Conservation (phyloP, 495 filamentous ascomycete species). For the Penicillium malachiteum region DNA sequence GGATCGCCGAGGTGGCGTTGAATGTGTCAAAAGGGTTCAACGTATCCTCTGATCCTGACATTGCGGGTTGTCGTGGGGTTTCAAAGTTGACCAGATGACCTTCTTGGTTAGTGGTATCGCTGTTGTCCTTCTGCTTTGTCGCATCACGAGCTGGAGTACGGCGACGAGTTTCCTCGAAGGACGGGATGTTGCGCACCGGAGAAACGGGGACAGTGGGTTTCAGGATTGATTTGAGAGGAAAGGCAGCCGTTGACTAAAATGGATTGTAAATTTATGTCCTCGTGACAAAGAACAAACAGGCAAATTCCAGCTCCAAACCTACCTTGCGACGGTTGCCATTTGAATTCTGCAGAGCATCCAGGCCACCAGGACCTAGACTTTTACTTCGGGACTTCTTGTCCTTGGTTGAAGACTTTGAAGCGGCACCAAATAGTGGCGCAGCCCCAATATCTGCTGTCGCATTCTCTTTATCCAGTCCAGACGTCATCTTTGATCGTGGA, state of each 20-base stretch:
- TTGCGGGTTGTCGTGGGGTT: slow-evolving; percentile 34
- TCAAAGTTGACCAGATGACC: slow-evolving; percentile 50
- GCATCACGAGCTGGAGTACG: slow-evolving; percentile 36
- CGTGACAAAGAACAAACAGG: slow-evolving; percentile 3
- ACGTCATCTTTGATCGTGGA: slow-evolving; percentile 49
- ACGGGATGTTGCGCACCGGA: slow-evolving; percentile 58
- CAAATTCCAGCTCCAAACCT: slow-evolving; percentile 23
- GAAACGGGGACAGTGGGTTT: slow-evolving; percentile 75
- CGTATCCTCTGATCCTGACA: slow-evolving; percentile 37
- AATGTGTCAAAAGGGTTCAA: slow-evolving; percentile 60
- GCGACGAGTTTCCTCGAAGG: slow-evolving; percentile 47
- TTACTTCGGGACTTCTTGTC: slow-evolving; percentile 86
- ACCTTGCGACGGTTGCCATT: slow-evolving; percentile 82
- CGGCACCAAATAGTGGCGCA: slow-evolving; percentile 24
- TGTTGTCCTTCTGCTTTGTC: slow-evolving; percentile 21
- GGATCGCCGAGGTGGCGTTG: slow-evolving; percentile 44
- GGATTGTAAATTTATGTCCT: slow-evolving; percentile 4
- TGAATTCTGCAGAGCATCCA: slow-evolving; percentile 75
- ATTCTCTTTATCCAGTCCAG: slow-evolving; percentile 67
- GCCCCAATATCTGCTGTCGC: slow-evolving; percentile 59
- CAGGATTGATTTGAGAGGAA: slow-evolving; percentile 75
- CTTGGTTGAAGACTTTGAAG: slow-evolving; percentile 38
- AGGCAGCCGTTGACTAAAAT: slow-evolving; percentile 52
- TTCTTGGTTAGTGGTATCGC: slow-evolving; percentile 28
- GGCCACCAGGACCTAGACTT: slow-evolving; percentile 87